phyloP scores from a whole-genome alignment of 75 land plant species.

The Isoetes taiwanensis region DNA sequence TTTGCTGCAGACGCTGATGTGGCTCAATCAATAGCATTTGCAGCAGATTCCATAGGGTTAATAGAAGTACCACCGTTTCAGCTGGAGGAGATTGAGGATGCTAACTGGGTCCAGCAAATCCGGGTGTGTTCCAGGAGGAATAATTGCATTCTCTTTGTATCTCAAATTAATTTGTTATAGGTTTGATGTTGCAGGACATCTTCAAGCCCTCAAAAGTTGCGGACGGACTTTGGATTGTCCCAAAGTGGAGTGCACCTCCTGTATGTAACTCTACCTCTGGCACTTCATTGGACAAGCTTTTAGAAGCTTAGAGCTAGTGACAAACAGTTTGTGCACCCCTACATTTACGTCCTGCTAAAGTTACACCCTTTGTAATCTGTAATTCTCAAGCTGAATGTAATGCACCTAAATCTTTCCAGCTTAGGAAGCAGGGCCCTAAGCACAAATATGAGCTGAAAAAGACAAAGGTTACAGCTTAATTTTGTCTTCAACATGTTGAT shows the following conservation, averaged over 20 bases:
- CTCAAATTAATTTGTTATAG: not conserved
- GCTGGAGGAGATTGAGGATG: slow-evolving; percentile 28
- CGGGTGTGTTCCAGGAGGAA: slow-evolving; percentile 29
- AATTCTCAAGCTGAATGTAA: not conserved
- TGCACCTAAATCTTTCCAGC: too few species aligned
- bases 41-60: slow-evolving; percentile 57
- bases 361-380: not conserved
- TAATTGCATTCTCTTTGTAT: not conserved
- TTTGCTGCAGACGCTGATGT: slow-evolving; percentile 53
- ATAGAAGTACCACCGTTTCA: slow-evolving; percentile 44
- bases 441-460: too few species aligned
- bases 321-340: not conserved
- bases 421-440: too few species aligned
- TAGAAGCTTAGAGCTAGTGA: not conserved
- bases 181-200: slow-evolving; percentile 34
- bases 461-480: too few species aligned
- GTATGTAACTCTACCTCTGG: slow-evolving; percentile 29
- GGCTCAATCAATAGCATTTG: slow-evolving; percentile 33
- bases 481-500: too few species aligned
- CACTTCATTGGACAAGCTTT: not conserved
- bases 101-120: slow-evolving; percentile 59
- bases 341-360: not conserved
- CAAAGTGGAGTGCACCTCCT: slow-evolving; percentile 65
- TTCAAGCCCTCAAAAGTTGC: slow-evolving; percentile 53
- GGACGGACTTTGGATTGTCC: slow-evolving; percentile 70